Evolutionary conservation across 352 stramenopile species (phyloP), one percentile per base, ranked within the genome.

Genomic region (Blastocystis hominis): DNA sequence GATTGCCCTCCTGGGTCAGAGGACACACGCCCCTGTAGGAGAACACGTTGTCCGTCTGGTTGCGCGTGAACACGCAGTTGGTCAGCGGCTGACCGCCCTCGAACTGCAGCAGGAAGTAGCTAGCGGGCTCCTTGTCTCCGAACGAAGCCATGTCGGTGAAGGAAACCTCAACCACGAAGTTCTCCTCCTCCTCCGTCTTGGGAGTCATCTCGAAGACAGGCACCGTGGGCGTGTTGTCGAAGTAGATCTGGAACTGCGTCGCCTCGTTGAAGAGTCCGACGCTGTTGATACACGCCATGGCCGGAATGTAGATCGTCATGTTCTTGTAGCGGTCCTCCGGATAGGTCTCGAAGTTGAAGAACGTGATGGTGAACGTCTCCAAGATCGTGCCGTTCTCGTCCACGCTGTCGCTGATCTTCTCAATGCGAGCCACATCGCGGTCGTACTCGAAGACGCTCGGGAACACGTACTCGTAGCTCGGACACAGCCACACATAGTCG

Each of bases 361-460:
- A 80, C 13, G 70, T 80, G 70, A 80, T 80, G 2, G 42, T 66
- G 70, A 80, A 80, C 36, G 70, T 80, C 70, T 80, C 38, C 50
- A 64, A 17, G 46, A 80, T 47, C 2, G 46, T 62, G 15, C 44
- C 44, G n/a, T 80, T 47, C 46, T 61, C 44, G n/a, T 42, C 36
- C 55, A 50, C 47, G 20, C 44, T 42, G 30, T 64, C 50, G 36
- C 44, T 47, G 15, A 42, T n/a, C 70, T 80, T 80, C 70, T 80
- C 70, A 13, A 80, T 80, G 54, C 44, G 70, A 7, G 70, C 70
- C 3, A 80, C 20, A 3, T 61, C 55, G 30, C 70, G 70, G 30
- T 80, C 70, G 34, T 80, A 80, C 70, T 80, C 42, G 53, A 80
- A 80, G 5, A 46, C 63, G 20, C 38, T 61, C 30, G 70, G 70